These are phyloP conservation scores for Aspergillus indologenus DNA, from an alignment of 495 filamentous ascomycete species.

Conservation along the genomic window DNA sequence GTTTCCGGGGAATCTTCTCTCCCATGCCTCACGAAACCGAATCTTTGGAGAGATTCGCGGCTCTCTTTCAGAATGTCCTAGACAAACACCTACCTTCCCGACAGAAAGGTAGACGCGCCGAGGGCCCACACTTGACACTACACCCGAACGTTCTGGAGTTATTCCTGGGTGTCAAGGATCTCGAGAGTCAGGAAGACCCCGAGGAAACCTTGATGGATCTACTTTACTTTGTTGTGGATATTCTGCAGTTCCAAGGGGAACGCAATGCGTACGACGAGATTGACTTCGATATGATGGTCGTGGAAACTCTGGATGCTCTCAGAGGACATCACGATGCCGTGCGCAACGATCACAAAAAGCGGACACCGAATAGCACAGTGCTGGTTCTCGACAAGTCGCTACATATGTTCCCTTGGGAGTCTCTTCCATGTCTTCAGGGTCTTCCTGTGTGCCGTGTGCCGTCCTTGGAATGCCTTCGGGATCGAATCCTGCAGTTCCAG, in stretches of 20 bases:
- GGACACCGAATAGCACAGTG: slow-evolving; percentile 78
- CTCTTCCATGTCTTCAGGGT: slow-evolving; percentile 78
- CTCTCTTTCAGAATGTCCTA: slow-evolving; percentile 74
- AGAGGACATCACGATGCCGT: slow-evolving; percentile 67
- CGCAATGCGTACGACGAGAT: slow-evolving; percentile 97
- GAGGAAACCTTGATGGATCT: slow-evolving; percentile 86
- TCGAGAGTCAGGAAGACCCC: slow-evolving; percentile 64
- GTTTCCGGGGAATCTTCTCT: slow-evolving; percentile 88
- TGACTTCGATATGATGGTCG: slow-evolving; percentile 86
- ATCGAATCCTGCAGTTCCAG: slow-evolving; percentile 56
- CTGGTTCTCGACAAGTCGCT: slow-evolving; percentile 89
- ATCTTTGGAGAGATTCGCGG: slow-evolving; percentile 68
- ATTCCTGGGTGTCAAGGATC: slow-evolving; percentile 80
- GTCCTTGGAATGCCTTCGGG: slow-evolving; percentile 73
- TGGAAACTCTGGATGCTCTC: slow-evolving; percentile 79
- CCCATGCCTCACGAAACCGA: slow-evolving; percentile 58
- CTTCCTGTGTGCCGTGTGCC: slow-evolving; percentile 80
- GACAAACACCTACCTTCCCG: slow-evolving; percentile 88
- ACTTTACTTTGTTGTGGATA: slow-evolving; percentile 93
- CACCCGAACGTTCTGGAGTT: slow-evolving; percentile 79
- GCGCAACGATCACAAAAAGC: slow-evolving; percentile 43
- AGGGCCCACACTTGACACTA: slow-evolving; percentile 53
- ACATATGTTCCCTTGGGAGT: slow-evolving; percentile 94
- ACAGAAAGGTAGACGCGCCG: slow-evolving; percentile 54
- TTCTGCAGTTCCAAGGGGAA: slow-evolving; percentile 94